Evolutionary conservation across 1,284 basidiomycete genomes (phyloP), one percentile per base, ranked within the genome.

Genomic region (Melanopsichium pennsylvanicum): DNA sequence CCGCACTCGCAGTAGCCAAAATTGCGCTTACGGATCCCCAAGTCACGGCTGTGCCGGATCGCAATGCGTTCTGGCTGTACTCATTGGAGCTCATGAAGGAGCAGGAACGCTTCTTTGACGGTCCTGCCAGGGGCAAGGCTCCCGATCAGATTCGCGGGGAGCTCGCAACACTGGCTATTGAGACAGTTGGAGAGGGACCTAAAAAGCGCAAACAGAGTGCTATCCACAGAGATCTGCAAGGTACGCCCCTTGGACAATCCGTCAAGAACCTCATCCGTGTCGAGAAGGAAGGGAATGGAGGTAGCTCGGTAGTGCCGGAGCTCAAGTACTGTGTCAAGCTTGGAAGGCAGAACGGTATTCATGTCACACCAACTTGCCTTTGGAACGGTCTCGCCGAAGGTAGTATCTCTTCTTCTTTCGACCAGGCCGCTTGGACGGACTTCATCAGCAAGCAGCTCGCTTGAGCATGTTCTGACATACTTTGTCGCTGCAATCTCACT

Each of bases 301-400:
- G 91, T 1, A 85, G 86, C 26, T 86, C 83, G 3, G 88, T 93
- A 27, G 91, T 90, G 0, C 88, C 91, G 57, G 90, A 92, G 69
- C 83, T 93, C 60, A 93, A 93, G 82, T 93, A 92, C 78, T 90
- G 87, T 27, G 50, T 47, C 84, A 95, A 95, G 83, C 89, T 90
- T 79, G 88, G 91, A 6, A 85, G 93, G 63, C 93, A 96, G 84
- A 96, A 96, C 70, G 85, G 90, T 5, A 88, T 96, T 46, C 93
- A 96, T 74, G 91, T 95, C 44, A 94, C 92, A 26, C 93, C 93
- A 2, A 92, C 92, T 9, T 89, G 87, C 0, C 56, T 72, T 12
- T 71, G 72, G 67, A 72, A 75, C 76, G 94, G 94, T 7, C 83
- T 97, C 27, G 81, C 93, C 54, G 90, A 88, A 18, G 86, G 84